Percentiles rank a stretch among this genome's conserved stretches.
phyloP scores from a whole-genome alignment of 2,329 filamentous ascomycete species.

The Celoporthe dispersa region DNA sequence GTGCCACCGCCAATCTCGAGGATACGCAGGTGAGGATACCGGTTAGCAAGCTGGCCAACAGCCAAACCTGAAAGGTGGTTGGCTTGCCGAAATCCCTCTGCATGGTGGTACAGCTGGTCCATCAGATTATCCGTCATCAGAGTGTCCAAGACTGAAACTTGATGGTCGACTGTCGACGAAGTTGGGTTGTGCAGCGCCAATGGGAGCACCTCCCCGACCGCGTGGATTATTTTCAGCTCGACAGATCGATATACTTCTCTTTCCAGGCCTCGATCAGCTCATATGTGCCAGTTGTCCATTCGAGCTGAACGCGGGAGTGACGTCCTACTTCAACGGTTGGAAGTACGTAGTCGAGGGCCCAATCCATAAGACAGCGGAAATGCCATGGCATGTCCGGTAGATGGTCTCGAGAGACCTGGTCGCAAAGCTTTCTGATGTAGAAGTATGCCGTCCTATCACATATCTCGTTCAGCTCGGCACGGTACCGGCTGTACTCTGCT shows the following conservation, averaged over 20 bases:
- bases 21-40: too few relatives aligned
- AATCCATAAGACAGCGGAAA: constrained; percentile 10
- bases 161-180: not conserved
- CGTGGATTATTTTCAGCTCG: not conserved
- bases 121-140: constrained; percentile 39
- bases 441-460: constrained; percentile 4
- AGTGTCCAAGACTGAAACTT: constrained; percentile 36
- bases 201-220: not conserved
- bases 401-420: not conserved
- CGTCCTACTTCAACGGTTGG: not conserved
- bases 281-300: not conserved
- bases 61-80: too few relatives aligned
- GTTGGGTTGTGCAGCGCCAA: not conserved
- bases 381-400: not conserved
- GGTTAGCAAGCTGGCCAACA: too few relatives aligned
- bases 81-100: constrained; percentile 2
- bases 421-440: not conserved
- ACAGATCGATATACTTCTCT: not conserved
- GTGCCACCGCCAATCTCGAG: too few relatives aligned
- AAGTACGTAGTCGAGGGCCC: constrained; percentile 9
- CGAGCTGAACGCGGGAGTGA: not conserved
- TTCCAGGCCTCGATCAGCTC: not conserved
- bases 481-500: not conserved
- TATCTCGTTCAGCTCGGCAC: not conserved
- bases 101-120: constrained; percentile 34